Evolutionary conservation across 352 stramenopile genomes (phyloP).

Genomic region (Saprolegnia parasitica): DNA sequence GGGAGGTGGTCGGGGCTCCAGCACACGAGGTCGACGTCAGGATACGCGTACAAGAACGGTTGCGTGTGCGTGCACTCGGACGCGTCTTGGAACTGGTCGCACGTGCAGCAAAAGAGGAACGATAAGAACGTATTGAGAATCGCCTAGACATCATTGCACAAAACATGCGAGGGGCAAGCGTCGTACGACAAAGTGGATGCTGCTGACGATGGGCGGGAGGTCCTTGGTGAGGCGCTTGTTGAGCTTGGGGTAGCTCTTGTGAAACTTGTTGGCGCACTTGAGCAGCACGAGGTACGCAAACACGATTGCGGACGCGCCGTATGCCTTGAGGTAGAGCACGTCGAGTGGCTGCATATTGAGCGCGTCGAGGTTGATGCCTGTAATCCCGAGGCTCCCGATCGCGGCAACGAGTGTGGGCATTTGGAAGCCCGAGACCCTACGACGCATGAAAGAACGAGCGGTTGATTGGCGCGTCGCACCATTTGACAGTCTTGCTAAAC

Average conservation of each 20-base stretch:
- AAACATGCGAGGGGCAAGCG: neutral
- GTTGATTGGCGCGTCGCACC: constrained; percentile 33
- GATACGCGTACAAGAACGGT: constrained; percentile 22
- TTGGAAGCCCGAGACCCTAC: constrained; percentile 32
- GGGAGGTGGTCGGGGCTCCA: constrained; percentile 42
- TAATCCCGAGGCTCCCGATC: constrained; percentile 33
- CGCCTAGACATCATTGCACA: constrained; percentile 22
- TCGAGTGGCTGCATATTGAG: constrained; percentile 14
- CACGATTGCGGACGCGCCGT: constrained; percentile 34
- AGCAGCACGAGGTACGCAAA: constrained; percentile 46
- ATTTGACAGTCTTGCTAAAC: constrained; percentile 53
- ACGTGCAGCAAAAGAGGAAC: constrained; percentile 35
- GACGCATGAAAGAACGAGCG: neutral
- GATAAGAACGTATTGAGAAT: constrained; percentile 60
- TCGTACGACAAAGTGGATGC: constrained; percentile 50
- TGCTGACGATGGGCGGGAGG: constrained; percentile 43
- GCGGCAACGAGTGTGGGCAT: constrained; percentile 42
- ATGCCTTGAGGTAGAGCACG: constrained; percentile 36
- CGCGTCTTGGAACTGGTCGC: constrained; percentile 22
- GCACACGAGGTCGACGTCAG: constrained; percentile 34
- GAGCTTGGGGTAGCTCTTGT: constrained; percentile 45
- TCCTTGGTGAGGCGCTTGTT: constrained; percentile 57
- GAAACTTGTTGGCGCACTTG: constrained; percentile 70
- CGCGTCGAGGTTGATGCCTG: constrained; percentile 36
- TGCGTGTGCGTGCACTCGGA: constrained; percentile 9